A percentile compares a stretch with the other conserved stretches of the same genome.
Conservation (phyloP, 495 filamentous ascomycete species). For the Thermochaetoides thermophila region DNA sequence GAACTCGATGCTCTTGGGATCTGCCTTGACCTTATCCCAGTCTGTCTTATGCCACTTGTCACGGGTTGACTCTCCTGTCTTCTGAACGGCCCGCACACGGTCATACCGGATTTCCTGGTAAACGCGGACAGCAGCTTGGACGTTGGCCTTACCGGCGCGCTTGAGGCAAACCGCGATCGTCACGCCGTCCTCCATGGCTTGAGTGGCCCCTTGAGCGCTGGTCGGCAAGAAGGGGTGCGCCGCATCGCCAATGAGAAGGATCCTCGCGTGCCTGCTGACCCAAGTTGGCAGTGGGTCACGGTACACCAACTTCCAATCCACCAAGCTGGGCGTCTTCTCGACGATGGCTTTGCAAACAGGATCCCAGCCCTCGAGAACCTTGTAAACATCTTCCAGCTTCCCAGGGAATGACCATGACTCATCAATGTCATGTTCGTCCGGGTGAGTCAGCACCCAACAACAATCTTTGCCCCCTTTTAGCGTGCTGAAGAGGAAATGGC, state of each 20-base stretch:
- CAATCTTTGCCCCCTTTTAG: conserved; percentile 47
- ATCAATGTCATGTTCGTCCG: conserved; percentile 42
- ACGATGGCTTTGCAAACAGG: conserved; percentile 42
- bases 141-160: conserved; percentile 36
- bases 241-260: conserved; percentile 44
- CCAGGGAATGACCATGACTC: conserved; percentile 48
- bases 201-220: conserved; percentile 46
- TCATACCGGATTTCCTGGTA: conserved; percentile 39
- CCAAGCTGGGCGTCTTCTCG: conserved; percentile 42
- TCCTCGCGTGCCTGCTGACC: conserved; percentile 42
- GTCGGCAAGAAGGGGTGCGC: conserved; percentile 54
- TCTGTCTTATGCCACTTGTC: conserved; percentile 44
- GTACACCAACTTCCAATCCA: conserved; percentile 57
- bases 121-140: conserved; percentile 29
- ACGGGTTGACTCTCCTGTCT: conserved; percentile 37
- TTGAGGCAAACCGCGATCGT: conserved; percentile 44
- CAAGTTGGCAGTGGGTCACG: conserved; percentile 48
- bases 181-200: conserved; percentile 51
- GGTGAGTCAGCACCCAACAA: conserved; percentile 50
- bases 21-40: conserved; percentile 35
- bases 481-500: conserved; percentile 45
- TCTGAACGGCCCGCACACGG: conserved; percentile 32
- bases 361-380: conserved; percentile 49
- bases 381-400: conserved; percentile 40
- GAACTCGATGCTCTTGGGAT: conserved; percentile 38